Conservation (phyloP, 1,139 yeast genomes). For the Yamadazyma dushanensis region DNA sequence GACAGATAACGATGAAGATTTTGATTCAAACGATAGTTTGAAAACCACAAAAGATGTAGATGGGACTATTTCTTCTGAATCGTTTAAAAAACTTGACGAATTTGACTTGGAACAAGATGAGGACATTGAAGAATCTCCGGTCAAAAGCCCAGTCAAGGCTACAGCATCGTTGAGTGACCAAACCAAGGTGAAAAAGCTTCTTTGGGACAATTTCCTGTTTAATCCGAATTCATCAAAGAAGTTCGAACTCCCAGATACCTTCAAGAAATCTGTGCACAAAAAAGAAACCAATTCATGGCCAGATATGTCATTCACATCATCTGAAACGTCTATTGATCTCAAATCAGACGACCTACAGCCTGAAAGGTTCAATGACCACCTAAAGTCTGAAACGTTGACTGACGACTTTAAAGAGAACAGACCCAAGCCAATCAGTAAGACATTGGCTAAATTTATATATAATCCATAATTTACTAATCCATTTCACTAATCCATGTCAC, state of each 20-base stretch:
- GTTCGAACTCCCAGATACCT: not conserved
- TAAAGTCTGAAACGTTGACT: too few species aligned
- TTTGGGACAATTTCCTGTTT: conserved; percentile 32
- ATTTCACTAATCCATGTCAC: too few species aligned
- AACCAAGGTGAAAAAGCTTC: conserved; percentile 19
- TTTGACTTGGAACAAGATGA: conserved; percentile 32
- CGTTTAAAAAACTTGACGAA: conserved; percentile 5
- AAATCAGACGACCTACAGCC: conserved; percentile 12
- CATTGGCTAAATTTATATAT: conserved; percentile 19
- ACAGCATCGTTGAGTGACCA: conserved; percentile 6
- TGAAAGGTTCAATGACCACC: not conserved
- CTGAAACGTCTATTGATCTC: conserved; percentile 12
- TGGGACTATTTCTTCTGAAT: not conserved
- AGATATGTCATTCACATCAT: conserved; percentile 1
- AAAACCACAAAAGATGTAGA: not conserved
- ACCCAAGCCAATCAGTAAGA: conserved; percentile 5
- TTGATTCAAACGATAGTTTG: not conserved
- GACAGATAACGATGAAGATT: conserved; percentile 21
- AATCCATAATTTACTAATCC: conserved; percentile 10
- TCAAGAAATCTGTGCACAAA: not conserved
- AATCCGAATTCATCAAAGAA: conserved; percentile 8
- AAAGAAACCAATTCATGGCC: not conserved
- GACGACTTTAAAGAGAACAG: not conserved
- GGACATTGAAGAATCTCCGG: conserved; percentile 46
- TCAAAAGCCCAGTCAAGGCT: too few species aligned